phyloP scores from a whole-genome alignment of 805 yeast species.

The Metschnikowia santaceciliae region DNA sequence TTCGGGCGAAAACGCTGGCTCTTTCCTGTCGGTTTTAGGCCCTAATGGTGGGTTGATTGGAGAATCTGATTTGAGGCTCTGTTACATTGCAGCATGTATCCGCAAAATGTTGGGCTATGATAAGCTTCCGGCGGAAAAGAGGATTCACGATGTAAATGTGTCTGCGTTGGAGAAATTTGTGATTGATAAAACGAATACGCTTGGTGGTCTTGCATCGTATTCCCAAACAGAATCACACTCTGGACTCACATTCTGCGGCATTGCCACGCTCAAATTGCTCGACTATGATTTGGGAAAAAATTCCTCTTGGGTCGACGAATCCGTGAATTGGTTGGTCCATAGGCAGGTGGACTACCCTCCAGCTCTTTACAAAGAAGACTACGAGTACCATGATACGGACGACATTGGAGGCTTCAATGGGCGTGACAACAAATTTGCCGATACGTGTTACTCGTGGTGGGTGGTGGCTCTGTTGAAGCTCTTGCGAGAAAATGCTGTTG shows the following conservation, averaged over 20 bases:
- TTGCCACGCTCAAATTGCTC: slow-evolving; percentile 53
- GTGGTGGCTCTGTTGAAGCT: slow-evolving; percentile 54
- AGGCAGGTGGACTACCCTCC: slow-evolving; percentile 49
- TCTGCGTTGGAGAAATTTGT: slow-evolving; percentile 35
- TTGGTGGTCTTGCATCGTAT: slow-evolving; percentile 70
- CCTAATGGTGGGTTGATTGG: slow-evolving; percentile 40
- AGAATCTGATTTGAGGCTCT: slow-evolving; percentile 68
- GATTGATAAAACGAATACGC: slow-evolving; percentile 29
- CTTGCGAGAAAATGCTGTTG: slow-evolving; percentile 25
- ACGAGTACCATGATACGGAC: slow-evolving; percentile 37
- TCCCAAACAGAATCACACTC: slow-evolving; percentile 68
- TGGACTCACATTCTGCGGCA: slow-evolving; percentile 83
- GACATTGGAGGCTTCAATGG: slow-evolving; percentile 86
- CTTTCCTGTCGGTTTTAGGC: slow-evolving; percentile 33
- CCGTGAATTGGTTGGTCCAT: slow-evolving; percentile 58
- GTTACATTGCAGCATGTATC: slow-evolving; percentile 69
- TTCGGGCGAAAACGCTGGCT: slow-evolving; percentile 27
- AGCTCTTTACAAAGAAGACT: slow-evolving; percentile 24
- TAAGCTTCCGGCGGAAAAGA: slow-evolving; percentile 20
- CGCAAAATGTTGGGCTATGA: slow-evolving; percentile 47
- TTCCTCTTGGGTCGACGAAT: slow-evolving; percentile 22
- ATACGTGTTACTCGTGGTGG: slow-evolving; percentile 91
- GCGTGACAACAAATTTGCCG: slow-evolving; percentile 76
- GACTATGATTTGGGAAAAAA: slow-evolving; percentile 19
- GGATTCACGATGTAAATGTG: slow-evolving; percentile 40